Conservation (phyloP, 805 yeast species). For the Clavispora phyllophila region DNA sequence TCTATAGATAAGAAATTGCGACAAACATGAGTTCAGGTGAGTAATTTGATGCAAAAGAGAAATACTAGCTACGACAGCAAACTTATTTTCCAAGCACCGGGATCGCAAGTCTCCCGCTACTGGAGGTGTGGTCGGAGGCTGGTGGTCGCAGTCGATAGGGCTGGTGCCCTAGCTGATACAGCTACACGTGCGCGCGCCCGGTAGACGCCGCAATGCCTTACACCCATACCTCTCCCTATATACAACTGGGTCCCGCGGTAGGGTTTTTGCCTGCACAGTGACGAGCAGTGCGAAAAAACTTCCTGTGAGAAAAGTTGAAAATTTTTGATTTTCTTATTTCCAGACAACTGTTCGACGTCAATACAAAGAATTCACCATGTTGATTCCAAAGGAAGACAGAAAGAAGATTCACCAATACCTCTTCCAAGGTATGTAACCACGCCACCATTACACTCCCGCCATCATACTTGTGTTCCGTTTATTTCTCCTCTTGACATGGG, state of each 20-base stretch:
- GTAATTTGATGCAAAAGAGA: too few relatives aligned
- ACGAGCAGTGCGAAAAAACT: slow-evolving; percentile 13
- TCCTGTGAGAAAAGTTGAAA: slow-evolving; percentile 6
- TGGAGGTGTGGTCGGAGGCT: too few relatives aligned
- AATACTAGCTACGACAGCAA: too few relatives aligned
- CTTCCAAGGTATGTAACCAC: slow-evolving; percentile 81
- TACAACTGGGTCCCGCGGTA: not conserved
- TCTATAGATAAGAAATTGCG: too few relatives aligned
- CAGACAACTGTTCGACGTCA: slow-evolving; percentile 15
- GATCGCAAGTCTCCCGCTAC: too few relatives aligned
- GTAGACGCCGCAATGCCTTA: not conserved
- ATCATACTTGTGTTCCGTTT: not conserved
- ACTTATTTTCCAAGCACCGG: too few relatives aligned
- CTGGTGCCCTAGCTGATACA: slow-evolving; percentile 1
- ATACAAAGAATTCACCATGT: slow-evolving; percentile 49
- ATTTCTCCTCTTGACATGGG: not conserved
- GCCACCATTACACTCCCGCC: not conserved
- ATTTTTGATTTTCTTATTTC: slow-evolving; percentile 12
- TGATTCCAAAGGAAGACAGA: slow-evolving; percentile 99
- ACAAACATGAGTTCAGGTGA: too few relatives aligned
- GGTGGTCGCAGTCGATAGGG: slow-evolving; percentile 2
- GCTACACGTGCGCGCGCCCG: not conserved
- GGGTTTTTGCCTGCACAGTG: slow-evolving; percentile 1
- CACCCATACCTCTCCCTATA: slow-evolving; percentile 1
- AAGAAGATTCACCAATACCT: slow-evolving; percentile 98